Evolutionary conservation across 805 yeast species (phyloP).

Genomic region (Groenewaldozyma salmanticensis): DNA sequence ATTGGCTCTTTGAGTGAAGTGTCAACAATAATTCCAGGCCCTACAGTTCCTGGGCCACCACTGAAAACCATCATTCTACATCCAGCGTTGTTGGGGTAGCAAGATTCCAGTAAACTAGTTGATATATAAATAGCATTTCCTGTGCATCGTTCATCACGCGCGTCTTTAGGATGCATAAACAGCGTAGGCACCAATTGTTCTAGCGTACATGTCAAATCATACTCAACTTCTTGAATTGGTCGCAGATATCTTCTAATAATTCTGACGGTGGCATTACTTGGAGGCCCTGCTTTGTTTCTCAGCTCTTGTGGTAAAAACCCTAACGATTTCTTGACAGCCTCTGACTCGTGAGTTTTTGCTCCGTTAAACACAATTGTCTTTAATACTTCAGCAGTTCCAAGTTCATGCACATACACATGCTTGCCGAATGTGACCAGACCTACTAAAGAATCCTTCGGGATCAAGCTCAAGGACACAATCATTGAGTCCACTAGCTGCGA

Average conservation of each 20-base stretch:
- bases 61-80: constrained; percentile 75
- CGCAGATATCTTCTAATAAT: constrained; percentile 44
- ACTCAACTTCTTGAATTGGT: constrained; percentile 65
- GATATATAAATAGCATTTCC: constrained; percentile 84
- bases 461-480: constrained; percentile 59
- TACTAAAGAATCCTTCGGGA: constrained; percentile 82
- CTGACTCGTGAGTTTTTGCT: constrained; percentile 59
- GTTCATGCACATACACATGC: constrained; percentile 79
- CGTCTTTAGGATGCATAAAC: constrained; percentile 67
- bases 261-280: constrained; percentile 7
- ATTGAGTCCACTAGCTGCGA: constrained; percentile 75
- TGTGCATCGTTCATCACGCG: constrained; percentile 73
- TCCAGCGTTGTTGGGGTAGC: constrained; percentile 64
- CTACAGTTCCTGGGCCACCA: constrained; percentile 82
- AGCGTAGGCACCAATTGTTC: constrained; percentile 64
- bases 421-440: constrained; percentile 89
- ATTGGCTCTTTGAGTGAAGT: constrained; percentile 81
- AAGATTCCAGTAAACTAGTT: constrained; percentile 59
- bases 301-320: constrained; percentile 32
- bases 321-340: constrained; percentile 48
- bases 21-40: constrained; percentile 82
- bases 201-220: constrained; percentile 59
- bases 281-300: constrained; percentile 12
- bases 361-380: constrained; percentile 81
- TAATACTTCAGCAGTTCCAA: constrained; percentile 53